Base-by-base conservation (phyloP, 805 yeast genomes). In the Nakazawaea ishiwadae region DNA sequence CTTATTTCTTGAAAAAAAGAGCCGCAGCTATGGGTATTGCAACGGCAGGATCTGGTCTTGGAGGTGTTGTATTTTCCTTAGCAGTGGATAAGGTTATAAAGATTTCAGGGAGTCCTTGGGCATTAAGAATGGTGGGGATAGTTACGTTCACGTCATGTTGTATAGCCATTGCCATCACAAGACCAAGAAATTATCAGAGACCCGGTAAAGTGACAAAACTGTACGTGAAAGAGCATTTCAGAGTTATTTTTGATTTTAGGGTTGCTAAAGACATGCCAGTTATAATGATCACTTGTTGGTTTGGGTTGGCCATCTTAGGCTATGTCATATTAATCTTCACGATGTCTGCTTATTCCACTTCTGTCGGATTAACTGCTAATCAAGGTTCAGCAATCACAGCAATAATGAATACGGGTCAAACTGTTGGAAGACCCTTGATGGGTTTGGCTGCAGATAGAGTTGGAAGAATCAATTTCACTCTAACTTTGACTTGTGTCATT, bases 321-420 rank as follows among this genome's bases (percentile, higher is more conserved):
- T 31, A 16, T 31, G 18, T 8, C 9, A 19, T 16, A 31, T 58
- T 69, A 53, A 53, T 75, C 3, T 75, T 64, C 49, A 70, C 79
- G 4, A 44, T 75, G 26, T 60, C 77, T 3, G 63, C 75, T 21
- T 75, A 65, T 50, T 71, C 73, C 2, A 63, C 61, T 11, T 62
- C 71, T 18, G 52, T 69, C 24, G 89, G 88, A 0, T 51, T 66
- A 35, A 46, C 71, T 0, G 42, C 62, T 9, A 54, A 58, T 20
- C 66, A 73, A 39, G 77, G 74, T 17, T 64, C 78, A 9, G 58
- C 62, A 19, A 50, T 69, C 28, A 67, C 73, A 3, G 76, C 75
- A 1, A 59, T 69, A 9, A 51, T 73, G 42, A 73, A 71, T 45
- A 63, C 68, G 7, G 63, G 68, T 0, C 80, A 75, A 50, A 58